These are phyloP conservation scores for Moesziomyces aphidis DNA, from an alignment of 1,284 basidiomycete species.

Conservation along the genomic window DNA sequence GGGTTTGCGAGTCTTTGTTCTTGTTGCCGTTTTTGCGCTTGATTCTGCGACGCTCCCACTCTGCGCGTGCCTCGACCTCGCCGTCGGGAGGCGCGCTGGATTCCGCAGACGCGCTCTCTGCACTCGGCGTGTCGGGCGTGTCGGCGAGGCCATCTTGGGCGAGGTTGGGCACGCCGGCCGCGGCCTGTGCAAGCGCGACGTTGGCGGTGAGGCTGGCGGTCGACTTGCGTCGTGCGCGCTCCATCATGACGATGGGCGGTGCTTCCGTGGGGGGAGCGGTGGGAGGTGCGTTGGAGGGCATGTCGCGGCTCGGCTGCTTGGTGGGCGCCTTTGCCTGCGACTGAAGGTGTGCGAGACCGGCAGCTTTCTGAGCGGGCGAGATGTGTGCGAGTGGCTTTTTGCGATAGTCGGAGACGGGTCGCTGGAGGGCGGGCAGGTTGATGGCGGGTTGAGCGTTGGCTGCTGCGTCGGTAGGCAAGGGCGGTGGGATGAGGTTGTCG, in stretches of 20 bases:
- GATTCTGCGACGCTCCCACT: conserved; percentile 63
- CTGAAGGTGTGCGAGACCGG: conserved; percentile 42
- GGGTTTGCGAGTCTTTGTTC: conserved; percentile 16
- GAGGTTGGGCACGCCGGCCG: background rate
- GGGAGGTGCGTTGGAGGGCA: conserved; percentile 13
- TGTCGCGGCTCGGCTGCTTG: conserved; percentile 10
- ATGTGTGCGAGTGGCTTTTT: conserved; percentile 51
- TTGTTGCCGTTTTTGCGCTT: conserved; percentile 44
- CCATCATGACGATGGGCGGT: conserved; percentile 28
- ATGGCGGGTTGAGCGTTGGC: conserved; percentile 12
- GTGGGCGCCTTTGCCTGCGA: conserved; percentile 27
- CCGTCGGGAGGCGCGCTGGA: conserved; percentile 63
- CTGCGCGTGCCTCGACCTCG: conserved; percentile 63
- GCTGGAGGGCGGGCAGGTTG: conserved; percentile 33
- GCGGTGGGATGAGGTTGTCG: conserved; percentile 54
- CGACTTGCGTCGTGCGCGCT: conserved; percentile 43
- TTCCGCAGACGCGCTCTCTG: conserved; percentile 48
- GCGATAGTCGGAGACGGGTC: conserved; percentile 57
- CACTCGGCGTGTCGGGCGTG: conserved; percentile 24
- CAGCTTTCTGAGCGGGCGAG: conserved; percentile 44
- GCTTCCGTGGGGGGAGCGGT: conserved; percentile 24
- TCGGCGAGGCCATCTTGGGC: conserved; percentile 9
- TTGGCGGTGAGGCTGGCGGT: conserved; percentile 41
- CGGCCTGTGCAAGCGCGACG: conserved; percentile 38
- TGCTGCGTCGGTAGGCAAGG: conserved; percentile 34